These are phyloP conservation scores for Salicornia ramosissima DNA, from an alignment of 148 eudicot species.

Conservation along the genomic window DNA sequence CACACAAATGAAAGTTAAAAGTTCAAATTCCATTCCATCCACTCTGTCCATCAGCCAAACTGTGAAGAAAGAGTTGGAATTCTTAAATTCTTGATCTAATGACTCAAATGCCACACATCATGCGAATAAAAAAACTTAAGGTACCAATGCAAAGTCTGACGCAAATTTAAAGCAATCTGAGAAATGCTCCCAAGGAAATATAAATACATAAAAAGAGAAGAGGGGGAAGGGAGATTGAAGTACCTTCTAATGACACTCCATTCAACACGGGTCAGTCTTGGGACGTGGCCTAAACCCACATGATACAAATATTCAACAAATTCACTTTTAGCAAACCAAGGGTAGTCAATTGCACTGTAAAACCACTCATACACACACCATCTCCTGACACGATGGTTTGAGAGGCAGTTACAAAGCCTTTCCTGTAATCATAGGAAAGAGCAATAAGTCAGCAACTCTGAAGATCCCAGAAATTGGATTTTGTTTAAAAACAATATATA, in stretches of 20 bases:
- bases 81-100: background rate
- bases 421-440: slow-evolving; percentile 38
- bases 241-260: slow-evolving; percentile 99
- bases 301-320: slow-evolving; percentile 92
- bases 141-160: background rate
- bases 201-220: background rate
- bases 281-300: slow-evolving; percentile 97
- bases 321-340: slow-evolving; percentile 98
- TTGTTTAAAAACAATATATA: background rate
- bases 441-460: slow-evolving; percentile 13
- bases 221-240: background rate
- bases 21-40: background rate
- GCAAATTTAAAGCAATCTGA: background rate
- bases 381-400: slow-evolving; percentile 48
- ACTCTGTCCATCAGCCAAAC: background rate
- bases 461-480: background rate
- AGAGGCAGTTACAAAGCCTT: slow-evolving; percentile 61
- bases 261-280: slow-evolving; percentile 96
- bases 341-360: slow-evolving; percentile 96
- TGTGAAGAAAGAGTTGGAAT: background rate
- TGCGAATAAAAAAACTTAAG: background rate
- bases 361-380: slow-evolving; percentile 98
- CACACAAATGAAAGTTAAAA: background rate
- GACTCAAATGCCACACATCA: background rate
- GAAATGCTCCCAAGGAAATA: background rate